Base-by-base conservation (phyloP, 202 grass and related monocot genomes). In the Saccharum hybrid region DNA sequence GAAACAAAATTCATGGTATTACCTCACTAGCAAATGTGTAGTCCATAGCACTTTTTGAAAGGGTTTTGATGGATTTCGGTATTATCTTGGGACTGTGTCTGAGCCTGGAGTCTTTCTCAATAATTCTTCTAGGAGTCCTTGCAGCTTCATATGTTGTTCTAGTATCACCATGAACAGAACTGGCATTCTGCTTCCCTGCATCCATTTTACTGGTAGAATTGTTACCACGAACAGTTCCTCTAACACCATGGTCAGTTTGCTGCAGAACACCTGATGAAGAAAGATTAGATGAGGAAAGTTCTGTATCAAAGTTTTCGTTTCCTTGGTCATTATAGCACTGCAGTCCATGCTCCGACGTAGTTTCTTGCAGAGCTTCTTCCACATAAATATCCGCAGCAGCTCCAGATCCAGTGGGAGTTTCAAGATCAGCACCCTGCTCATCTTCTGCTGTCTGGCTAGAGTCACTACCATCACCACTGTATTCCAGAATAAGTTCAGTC, bases 401-500 rank as follows among this genome's bases (percentile, higher is more conserved):
- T 86, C 72, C 88, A 46, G 69, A 76, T 81, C 76, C 91, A 63
- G 84, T 86, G 61, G 84, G 71, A 52, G 76, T 77, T 91, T 89
- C 93, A 16, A 88, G 36, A 76, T 92, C 83, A 56, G 79, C 83
- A 71, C 43, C 59, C 11, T 54, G 81, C 36, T 62, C 81, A 43
- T 86, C 87, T 87, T 99, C 96, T 71, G 76, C 88, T 63, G 86
- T 93, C 71, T 99, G 89, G 74, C 92, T 95, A 71, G 93, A 99
- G 85, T 90, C 87, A 49, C 96, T 96, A 16, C 91, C 93, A 61
- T 99, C 96, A 16, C 91, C 88, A 72, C 84, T 92, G 80, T 99
- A 99, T 81, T 96, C 96, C 77, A 99, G 81, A 57, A 70, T 91
- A 54, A 99, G 93, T 57, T 94, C 93, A 68, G 89, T 96, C 87